A percentile compares a stretch with the other conserved stretches of the same genome.
Evolutionary conservation across 148 eudicot species (phyloP).

Genomic region (Limonium bicolor): DNA sequence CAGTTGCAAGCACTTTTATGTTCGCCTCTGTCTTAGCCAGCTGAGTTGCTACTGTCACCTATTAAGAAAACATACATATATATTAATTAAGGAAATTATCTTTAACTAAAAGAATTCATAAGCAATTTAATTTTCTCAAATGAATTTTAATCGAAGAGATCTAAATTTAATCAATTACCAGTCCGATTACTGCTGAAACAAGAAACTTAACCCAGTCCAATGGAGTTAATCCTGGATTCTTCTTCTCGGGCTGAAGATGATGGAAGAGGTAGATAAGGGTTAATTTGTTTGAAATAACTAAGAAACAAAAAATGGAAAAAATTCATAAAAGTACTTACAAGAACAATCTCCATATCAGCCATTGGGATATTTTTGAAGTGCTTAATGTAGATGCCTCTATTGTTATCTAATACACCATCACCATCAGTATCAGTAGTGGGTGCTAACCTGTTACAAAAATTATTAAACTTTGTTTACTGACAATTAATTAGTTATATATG

Average conservation of each 20-base stretch:
- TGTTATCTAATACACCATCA: conserved; percentile 20
- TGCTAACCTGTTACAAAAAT: background rate
- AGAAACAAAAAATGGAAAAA: no score
- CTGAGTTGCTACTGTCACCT: conserved; percentile 5
- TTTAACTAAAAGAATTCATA: no score
- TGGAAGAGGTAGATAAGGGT: background rate
- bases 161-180: no score
- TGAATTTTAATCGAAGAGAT: no score
- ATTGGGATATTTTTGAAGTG: conserved; percentile 92
- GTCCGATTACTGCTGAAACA: conserved; percentile 71
- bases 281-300: background rate
- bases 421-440: conserved; percentile 43
- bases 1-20: conserved; percentile 55
- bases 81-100: no score
- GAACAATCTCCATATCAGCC: conserved; percentile 97
- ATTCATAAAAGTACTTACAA: conserved; percentile 43
- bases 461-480: background rate
- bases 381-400: conserved; percentile 62
- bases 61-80: no score
- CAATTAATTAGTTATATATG: no score
- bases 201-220: conserved; percentile 97
- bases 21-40: background rate
- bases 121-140: no score
- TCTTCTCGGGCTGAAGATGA: conserved; percentile 74
- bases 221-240: conserved; percentile 89